These are phyloP conservation scores for Pseudogymnoascus sp. DNA, from an alignment of 2,329 filamentous ascomycete species.

Conservation along the genomic window DNA sequence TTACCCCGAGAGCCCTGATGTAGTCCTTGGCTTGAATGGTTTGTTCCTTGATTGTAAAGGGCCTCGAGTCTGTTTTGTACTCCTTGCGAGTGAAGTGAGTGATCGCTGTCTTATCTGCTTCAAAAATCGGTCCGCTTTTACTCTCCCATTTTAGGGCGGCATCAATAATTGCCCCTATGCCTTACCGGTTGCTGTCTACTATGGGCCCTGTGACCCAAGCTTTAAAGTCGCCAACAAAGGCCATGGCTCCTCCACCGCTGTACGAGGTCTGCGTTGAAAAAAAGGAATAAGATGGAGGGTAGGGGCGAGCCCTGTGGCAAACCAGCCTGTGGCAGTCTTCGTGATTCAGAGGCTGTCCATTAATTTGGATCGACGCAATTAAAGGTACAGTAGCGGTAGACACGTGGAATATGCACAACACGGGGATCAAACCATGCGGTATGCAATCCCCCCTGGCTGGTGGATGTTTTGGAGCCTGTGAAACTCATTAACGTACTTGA, in stretches of 20 bases:
- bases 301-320: conserved; percentile 30
- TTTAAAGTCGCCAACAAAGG: conserved; percentile 26
- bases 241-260: conserved; percentile 24
- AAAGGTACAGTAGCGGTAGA: too few species aligned
- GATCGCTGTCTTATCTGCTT: conserved; percentile 23
- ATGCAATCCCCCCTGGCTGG: too few species aligned
- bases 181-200: conserved; percentile 19
- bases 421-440: too few species aligned
- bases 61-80: too few species aligned
- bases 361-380: conserved; percentile 20
- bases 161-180: conserved; percentile 24
- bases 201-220: conserved; percentile 21
- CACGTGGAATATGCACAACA: too few species aligned
- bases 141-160: conserved; percentile 21
- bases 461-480: too few species aligned
- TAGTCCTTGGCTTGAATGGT: too few species aligned
- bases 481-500: too few species aligned
- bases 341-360: conserved; percentile 18
- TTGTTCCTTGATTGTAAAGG: too few species aligned
- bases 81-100: conserved; percentile 20
- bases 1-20: too few species aligned
- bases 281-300: conserved; percentile 32
- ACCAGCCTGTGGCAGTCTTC: conserved; percentile 20
- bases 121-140: conserved; percentile 24
- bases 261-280: conserved; percentile 23